Evolutionary conservation across 495 filamentous ascomycete genomes (phyloP), one percentile per base, ranked within the genome.

Genomic region (Oidiodendron maius): DNA sequence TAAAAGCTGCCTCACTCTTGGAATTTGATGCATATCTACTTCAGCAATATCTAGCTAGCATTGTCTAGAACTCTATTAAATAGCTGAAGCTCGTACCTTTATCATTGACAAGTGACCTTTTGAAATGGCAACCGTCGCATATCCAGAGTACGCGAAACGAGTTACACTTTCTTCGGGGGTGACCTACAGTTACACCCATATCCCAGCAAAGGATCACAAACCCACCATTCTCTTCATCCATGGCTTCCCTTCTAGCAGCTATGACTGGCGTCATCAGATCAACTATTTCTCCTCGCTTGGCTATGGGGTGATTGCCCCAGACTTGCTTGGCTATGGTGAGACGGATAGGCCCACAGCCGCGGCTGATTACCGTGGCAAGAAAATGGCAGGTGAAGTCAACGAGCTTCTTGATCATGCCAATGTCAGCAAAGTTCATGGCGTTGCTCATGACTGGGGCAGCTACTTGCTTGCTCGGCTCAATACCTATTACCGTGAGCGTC

Each of bases 271-370:
- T n/a, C 58, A 66, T 30, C 64, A 67, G 24, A 59, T 70, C 16
- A 10, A 24, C 22, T 51, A 56, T 39, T 63, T 70, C 28, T 24
- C 51, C 4, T 3, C 3, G 5, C 13, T 5, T 3, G 69, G 70
- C 15, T 70, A 64, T 44, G 66, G 67, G 8, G 40, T 73, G 42
- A 46, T 73, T 12, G 67, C 55, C 8, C 70, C 70, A 4, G 70
- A 73, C 53, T 50, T 65, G 11, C 62, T 73, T 0, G 70, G 70
- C 11, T 73, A 70, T 40, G 67, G 69, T 5, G 67, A 58, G 2
- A 67, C 63, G 4, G 57, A 60, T 45, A 71, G 67, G 48, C 70
- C 69, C 3, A 40, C 25, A 9, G 48, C 48, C 1, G 10, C 55
- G 9, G 49, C 53, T 15, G 51, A 44, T 8, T 73, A 73, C 45